A percentile compares a stretch with the other conserved stretches of the same genome.
These are phyloP conservation scores for Debaryomyces coudertii DNA, from an alignment of 1,139 yeast species.

Conservation along the genomic window DNA sequence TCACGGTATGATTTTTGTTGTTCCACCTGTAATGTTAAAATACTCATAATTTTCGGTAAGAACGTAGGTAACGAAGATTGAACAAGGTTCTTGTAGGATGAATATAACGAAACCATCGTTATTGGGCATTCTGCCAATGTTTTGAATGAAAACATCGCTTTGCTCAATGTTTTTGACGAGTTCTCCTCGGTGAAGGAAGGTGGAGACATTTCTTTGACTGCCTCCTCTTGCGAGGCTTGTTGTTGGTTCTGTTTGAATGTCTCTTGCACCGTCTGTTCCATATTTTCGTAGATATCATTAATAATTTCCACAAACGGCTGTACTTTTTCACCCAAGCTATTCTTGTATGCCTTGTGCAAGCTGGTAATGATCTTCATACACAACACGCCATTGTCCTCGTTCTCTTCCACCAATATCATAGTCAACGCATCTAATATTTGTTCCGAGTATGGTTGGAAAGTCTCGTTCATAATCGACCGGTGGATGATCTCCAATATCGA, in stretches of 20 bases:
- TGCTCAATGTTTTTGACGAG: conserved; percentile 44
- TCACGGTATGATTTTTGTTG: conserved; percentile 47
- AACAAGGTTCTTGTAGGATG: conserved; percentile 80
- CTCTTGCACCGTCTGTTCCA: conserved; percentile 73
- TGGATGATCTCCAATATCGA: conserved; percentile 79
- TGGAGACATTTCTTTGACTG: conserved; percentile 40
- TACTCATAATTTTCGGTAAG: conserved; percentile 78
- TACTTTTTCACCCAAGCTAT: conserved; percentile 68
- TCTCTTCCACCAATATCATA: conserved; percentile 67
- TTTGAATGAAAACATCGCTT: conserved; percentile 81
- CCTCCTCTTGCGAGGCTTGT: conserved; percentile 44
- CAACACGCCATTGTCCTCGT: conserved; percentile 93
- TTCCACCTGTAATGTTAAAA: conserved; percentile 74
- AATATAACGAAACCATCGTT: conserved; percentile 88
- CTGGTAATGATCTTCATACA: conserved; percentile 91
- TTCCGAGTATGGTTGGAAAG: conserved; percentile 71
- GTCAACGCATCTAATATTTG: conserved; percentile 65
- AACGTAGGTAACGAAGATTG: conserved; percentile 73
- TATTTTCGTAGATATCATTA: conserved; percentile 75
- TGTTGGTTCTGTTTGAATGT: conserved; percentile 41
- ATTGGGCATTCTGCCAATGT: conserved; percentile 96
- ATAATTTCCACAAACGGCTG: conserved; percentile 80
- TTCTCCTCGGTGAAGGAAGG: conserved; percentile 41
- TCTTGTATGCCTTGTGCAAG: conserved; percentile 82
- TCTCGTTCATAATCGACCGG: conserved; percentile 80